Percentiles rank a stretch among this genome's conserved stretches.
Evolutionary conservation across 257 asterid genomes (phyloP).

Genomic region (Nicotiana benthamiana): DNA sequence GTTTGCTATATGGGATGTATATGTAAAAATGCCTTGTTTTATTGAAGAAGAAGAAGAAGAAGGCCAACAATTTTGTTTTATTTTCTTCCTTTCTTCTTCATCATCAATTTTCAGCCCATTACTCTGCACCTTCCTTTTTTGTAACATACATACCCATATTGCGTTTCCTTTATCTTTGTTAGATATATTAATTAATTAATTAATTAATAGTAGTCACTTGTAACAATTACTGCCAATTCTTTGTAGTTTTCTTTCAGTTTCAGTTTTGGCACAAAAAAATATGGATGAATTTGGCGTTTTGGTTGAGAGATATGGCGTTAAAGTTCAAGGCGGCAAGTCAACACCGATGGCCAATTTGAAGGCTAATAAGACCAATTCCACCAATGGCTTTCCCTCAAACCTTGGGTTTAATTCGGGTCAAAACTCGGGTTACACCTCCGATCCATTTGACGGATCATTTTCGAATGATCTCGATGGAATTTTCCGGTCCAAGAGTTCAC

Average conservation of each 20-base stretch:
- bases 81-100: not conserved
- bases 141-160: not conserved
- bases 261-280: not conserved
- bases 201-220: not conserved
- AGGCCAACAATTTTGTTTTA: too few relatives aligned
- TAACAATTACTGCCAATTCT: not conserved
- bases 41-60: not conserved
- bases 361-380: conserved; percentile 22
- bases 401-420: conserved; percentile 12
- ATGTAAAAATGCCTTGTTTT: too few relatives aligned
- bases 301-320: conserved; percentile 79
- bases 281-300: conserved; percentile 88
- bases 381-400: conserved; percentile 16
- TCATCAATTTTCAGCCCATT: conserved; percentile 5
- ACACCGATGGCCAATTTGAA: conserved; percentile 69
- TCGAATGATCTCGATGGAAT: conserved; percentile 69
- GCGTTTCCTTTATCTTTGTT: not conserved
- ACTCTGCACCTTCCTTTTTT: conserved; percentile 4
- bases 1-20: too few relatives aligned
- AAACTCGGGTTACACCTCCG: conserved; percentile 6
- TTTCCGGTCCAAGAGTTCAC: conserved; percentile 32
- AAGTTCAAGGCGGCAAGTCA: conserved; percentile 49
- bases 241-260: not conserved
- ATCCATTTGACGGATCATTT: conserved; percentile 28
- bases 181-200: not conserved